Conservation (phyloP, 1,284 basidiomycete genomes). For the Ustilago shanxiensis region DNA sequence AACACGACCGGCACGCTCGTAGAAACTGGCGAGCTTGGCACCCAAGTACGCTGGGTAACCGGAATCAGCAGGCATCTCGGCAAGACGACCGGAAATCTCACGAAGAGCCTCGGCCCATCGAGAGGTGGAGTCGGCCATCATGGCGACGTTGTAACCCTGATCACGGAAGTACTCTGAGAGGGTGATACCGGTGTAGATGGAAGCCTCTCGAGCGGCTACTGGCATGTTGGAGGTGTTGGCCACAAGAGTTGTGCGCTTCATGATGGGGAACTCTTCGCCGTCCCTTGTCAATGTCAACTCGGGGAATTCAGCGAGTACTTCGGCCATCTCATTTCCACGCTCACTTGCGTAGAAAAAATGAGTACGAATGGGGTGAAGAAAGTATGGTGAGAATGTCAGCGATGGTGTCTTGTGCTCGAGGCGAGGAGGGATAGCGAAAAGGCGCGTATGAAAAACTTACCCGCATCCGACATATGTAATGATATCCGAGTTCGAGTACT, state of each 20-base stretch:
- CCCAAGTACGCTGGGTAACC: constrained; percentile 94
- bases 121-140: constrained; percentile 99
- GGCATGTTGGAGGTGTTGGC: constrained; percentile 99
- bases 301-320: constrained; percentile 96
- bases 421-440: neutral
- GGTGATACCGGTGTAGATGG: constrained; percentile 99
- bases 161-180: constrained; percentile 99
- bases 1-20: constrained; percentile 99
- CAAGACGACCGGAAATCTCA: constrained; percentile 98
- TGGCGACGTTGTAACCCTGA: constrained; percentile 95
- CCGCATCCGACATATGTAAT: constrained; percentile 98
- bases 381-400: constrained; percentile 12
- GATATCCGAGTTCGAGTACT: constrained; percentile 99
- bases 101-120: constrained; percentile 99
- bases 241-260: constrained; percentile 99
- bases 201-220: constrained; percentile 98
- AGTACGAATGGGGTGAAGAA: neutral
- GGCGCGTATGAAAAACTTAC: constrained; percentile 19
- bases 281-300: constrained; percentile 90
- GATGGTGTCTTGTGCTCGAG: neutral
- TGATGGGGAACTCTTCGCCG: constrained; percentile 95
- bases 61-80: constrained; percentile 99
- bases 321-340: constrained; percentile 86
- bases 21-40: constrained; percentile 96
- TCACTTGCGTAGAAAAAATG: constrained; percentile 59